A percentile compares a stretch with the other conserved stretches of the same genome.
phyloP scores from a whole-genome alignment of 2,329 filamentous ascomycete genomes.

The Fusarium humuli region DNA sequence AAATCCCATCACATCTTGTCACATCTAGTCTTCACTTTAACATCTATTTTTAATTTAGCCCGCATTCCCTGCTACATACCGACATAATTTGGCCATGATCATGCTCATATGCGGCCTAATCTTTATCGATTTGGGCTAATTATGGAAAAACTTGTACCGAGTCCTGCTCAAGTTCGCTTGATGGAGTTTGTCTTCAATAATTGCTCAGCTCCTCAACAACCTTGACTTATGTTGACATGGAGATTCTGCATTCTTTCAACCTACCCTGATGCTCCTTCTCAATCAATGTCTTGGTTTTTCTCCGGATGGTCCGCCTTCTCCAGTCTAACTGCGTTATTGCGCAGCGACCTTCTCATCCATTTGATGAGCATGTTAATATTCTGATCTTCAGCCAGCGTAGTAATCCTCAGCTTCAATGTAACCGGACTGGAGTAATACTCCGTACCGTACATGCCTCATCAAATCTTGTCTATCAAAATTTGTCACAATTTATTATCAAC shows the following conservation, averaged over 20 bases:
- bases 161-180: conserved; percentile 6
- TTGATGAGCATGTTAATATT: conserved; percentile 4
- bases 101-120: conserved; percentile 22
- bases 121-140: conserved; percentile 38
- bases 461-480: neutral
- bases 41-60: conserved; percentile 54
- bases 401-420: conserved; percentile 8
- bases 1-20: conserved; percentile 39
- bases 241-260: conserved; percentile 18
- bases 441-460: neutral
- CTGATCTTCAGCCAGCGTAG: conserved; percentile 14
- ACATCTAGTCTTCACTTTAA: conserved; percentile 26
- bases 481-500: neutral
- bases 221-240: conserved; percentile 25
- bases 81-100: conserved; percentile 38
- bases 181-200: conserved; percentile 20
- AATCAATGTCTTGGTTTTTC: neutral
- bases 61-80: conserved; percentile 33
- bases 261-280: conserved; percentile 23
- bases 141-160: conserved; percentile 36
- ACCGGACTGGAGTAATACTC: neutral
- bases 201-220: conserved; percentile 20
- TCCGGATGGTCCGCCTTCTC: conserved; percentile 35
- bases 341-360: conserved; percentile 11
- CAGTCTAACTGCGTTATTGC: conserved; percentile 15